phyloP scores from a whole-genome alignment of 1,284 basidiomycete genomes.

The Erythrobasidium hasegawianum region DNA sequence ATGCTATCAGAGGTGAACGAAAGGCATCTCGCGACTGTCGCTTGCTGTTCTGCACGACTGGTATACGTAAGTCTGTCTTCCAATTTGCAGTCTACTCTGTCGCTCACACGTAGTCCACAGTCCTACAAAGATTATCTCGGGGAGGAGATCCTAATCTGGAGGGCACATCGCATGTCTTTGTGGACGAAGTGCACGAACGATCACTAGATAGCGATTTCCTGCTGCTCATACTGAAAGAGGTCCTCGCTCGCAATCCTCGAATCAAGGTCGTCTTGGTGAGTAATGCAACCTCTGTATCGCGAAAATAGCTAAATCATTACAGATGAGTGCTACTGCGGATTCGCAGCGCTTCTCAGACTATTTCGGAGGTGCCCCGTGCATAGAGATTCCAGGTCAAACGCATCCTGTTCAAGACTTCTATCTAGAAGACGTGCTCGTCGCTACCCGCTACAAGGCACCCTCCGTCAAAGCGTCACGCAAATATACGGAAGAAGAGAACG shows the following conservation, averaged over 20 bases:
- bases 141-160: slow-evolving; percentile 65
- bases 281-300: slow-evolving; percentile 34
- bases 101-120: slow-evolving; percentile 70
- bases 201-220: slow-evolving; percentile 87
- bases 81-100: slow-evolving; percentile 48
- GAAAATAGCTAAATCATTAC: slow-evolving; percentile 42
- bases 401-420: slow-evolving; percentile 75
- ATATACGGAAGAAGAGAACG: slow-evolving; percentile 55
- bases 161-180: slow-evolving; percentile 76
- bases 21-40: slow-evolving; percentile 65
- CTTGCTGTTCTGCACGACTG: slow-evolving; percentile 86
- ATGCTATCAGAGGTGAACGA: slow-evolving; percentile 85
- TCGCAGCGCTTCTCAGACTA: slow-evolving; percentile 76
- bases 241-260: slow-evolving; percentile 64
- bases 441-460: slow-evolving; percentile 33
- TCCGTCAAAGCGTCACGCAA: slow-evolving; percentile 51
- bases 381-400: slow-evolving; percentile 78
- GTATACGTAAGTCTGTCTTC: slow-evolving; percentile 56
- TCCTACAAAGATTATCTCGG: slow-evolving; percentile 70
- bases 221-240: slow-evolving; percentile 73
- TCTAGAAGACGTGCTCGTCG: slow-evolving; percentile 64
- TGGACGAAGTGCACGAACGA: slow-evolving; percentile 91
- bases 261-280: slow-evolving; percentile 74
- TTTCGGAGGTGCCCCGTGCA: slow-evolving; percentile 71
- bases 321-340: slow-evolving; percentile 71